These are phyloP conservation scores for Boletus edulis DNA, from an alignment of 768 basidiomycete species.

Conservation along the genomic window DNA sequence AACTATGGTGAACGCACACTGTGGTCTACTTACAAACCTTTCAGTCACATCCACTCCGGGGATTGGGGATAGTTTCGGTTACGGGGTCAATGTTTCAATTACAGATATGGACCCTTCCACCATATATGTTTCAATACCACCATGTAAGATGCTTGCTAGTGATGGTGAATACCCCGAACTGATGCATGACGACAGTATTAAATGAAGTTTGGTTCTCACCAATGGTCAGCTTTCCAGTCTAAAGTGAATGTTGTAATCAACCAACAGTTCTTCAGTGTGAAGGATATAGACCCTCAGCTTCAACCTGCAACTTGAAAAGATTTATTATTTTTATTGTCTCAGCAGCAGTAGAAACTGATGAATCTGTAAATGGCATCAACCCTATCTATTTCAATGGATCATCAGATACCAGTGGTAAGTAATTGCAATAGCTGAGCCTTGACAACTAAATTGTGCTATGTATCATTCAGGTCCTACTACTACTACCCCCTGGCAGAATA, in stretches of 20 bases:
- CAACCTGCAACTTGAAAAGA: background rate
- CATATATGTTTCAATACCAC: background rate
- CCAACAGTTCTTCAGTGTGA: background rate
- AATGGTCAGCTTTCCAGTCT: background rate
- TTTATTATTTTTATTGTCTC: background rate
- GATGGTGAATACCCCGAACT: background rate
- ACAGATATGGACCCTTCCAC: background rate
- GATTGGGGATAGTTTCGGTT: background rate
- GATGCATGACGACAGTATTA: background rate
- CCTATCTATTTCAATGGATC: background rate
- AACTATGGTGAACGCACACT: background rate
- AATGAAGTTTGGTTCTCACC: background rate
- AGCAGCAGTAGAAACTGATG: background rate
- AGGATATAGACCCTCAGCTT: too few species aligned
- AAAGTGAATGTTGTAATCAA: background rate
- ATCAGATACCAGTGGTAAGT: background rate
- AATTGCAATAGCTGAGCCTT: background rate
- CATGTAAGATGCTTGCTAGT: background rate
- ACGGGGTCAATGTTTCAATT: background rate
- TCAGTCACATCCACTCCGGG: background rate
- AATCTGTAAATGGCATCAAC: background rate
- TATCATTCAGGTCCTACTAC: background rate
- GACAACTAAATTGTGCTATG: background rate
- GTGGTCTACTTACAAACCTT: background rate
- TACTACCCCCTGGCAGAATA: background rate